Evolutionary conservation across 2,329 filamentous ascomycete genomes (phyloP), one percentile per base, ranked within the genome.

Genomic region (Monosporascus cannonballus): DNA sequence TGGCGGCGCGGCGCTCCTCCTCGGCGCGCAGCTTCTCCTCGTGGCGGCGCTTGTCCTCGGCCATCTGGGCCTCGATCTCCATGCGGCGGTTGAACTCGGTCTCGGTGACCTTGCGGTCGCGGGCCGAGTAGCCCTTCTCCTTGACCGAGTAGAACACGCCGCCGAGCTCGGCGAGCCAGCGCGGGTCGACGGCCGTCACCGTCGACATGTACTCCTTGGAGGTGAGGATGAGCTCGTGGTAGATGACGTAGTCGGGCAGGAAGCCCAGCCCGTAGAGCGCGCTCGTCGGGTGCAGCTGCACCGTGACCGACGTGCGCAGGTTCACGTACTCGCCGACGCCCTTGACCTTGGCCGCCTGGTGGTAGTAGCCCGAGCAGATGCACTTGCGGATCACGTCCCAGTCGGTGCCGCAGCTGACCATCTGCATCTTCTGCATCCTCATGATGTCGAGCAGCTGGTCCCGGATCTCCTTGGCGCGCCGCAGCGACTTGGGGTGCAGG

Each of bases 301-400:
- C 90, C 1, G 89, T 92, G 3, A 99, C 91, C 64, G 89, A 94
- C 0, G 94, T 99, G 22, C 94, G 87, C 37, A 99, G 78, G 69
- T 99, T 99, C 73, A 96, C 87, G 73, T 97, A 99, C 72, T 99
- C 95, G 61, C 94, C 94, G 17, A 96, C 90, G 3, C 94, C 95
- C 73, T 96, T 96, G 58, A 95, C 91, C 64, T 92, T 91, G 30
- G 94, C 94, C 6, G 94, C 94, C 74, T 99, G 94, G 66, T 97
- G 93, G 73, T 97, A 99, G 76, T 96, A 99, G 14, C 94, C 94
- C 0, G 89, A 91, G 75, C 95, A 99, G 66, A 99, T 96, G 69
- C 93, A 97, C 70, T 94, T 93, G 56, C 94, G 86, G 52, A 97
- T 90, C 9, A 95, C 76, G 68, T 99, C 95, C 89, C 94, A 96